A percentile compares a stretch with the other conserved stretches of the same genome.
Conservation (phyloP, 2,329 filamentous ascomycete species). For the Aspergillus pseudonomiae region DNA sequence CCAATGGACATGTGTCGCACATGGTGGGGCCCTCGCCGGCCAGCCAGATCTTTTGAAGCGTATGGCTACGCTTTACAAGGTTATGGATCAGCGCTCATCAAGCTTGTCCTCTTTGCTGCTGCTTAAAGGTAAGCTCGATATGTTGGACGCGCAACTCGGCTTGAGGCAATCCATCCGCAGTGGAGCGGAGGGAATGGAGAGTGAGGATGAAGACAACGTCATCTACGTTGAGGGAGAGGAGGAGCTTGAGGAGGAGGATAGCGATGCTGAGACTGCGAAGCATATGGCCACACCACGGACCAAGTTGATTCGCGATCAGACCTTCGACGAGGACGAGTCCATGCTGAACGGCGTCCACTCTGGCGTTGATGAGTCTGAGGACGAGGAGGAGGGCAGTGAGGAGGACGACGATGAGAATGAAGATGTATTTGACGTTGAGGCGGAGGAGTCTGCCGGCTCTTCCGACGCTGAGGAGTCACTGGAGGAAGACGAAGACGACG, state of each 20-base stretch:
- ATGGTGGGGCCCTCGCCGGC: slow-evolving; percentile 86
- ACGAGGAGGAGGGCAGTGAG: slow-evolving; percentile 63
- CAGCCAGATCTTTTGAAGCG: slow-evolving; percentile 81
- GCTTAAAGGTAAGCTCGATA: slow-evolving; percentile 92
- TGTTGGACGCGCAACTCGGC: slow-evolving; percentile 87
- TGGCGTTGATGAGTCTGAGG: slow-evolving; percentile 43
- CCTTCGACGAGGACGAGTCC: slow-evolving; percentile 47
- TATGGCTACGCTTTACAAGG: slow-evolving; percentile 77
- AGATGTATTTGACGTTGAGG: slow-evolving; percentile 49
- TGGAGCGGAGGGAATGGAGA: slow-evolving; percentile 40
- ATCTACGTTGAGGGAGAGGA: slow-evolving; percentile 87
- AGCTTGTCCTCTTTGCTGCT: slow-evolving; percentile 81
- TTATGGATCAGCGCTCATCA: slow-evolving; percentile 82
- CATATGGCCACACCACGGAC: slow-evolving; percentile 33
- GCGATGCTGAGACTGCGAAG: slow-evolving; percentile 33
- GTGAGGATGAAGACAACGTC: slow-evolving; percentile 69
- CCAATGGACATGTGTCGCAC: slow-evolving; percentile 89
- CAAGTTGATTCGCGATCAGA: slow-evolving; percentile 41
- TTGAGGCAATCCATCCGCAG: slow-evolving; percentile 71
- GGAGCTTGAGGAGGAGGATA: slow-evolving; percentile 52
- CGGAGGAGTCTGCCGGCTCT: slow-evolving; percentile 45
- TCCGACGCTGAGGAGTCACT: slow-evolving; percentile 54
- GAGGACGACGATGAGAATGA: slow-evolving; percentile 46
- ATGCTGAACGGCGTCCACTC: slow-evolving; percentile 43
- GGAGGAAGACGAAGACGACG: slow-evolving; percentile 64